phyloP scores from a whole-genome alignment of 441 rosid species.

The Bocquillonia castaneifolia region DNA sequence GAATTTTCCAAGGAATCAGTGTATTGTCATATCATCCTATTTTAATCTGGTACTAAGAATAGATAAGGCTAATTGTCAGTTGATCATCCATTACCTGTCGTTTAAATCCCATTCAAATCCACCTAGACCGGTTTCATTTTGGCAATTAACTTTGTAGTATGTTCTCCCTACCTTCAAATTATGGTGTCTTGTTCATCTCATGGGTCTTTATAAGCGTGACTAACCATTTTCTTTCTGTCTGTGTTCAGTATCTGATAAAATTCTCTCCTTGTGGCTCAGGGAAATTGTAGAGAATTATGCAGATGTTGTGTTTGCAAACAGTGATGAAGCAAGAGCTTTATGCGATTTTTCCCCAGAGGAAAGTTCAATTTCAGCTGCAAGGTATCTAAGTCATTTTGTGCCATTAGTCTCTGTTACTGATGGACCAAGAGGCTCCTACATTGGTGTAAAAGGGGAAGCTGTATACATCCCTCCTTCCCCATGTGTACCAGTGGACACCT shows the following conservation, averaged over 20 bases:
- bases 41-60: neutral
- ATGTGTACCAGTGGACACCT: constrained; percentile 73
- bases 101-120: no score
- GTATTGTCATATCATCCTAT: no score
- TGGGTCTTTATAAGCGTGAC: neutral
- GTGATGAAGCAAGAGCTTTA: constrained; percentile 83
- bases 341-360: constrained; percentile 68
- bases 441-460: constrained; percentile 94
- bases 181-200: neutral
- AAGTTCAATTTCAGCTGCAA: constrained; percentile 68
- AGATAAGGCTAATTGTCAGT: neutral
- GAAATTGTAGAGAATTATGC: constrained; percentile 82
- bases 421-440: constrained; percentile 84
- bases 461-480: constrained; percentile 77
- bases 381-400: constrained; percentile 88
- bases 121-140: neutral
- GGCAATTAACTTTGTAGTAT: no score
- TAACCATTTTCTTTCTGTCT: neutral
- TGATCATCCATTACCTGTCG: neutral
- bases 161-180: neutral
- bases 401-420: constrained; percentile 87
- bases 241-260: neutral
- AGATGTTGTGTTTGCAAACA: constrained; percentile 75
- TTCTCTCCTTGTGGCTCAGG: constrained; percentile 37
- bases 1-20: neutral